Conservation (phyloP, 73 alveolate species). For the Paramecium sonneborni region DNA sequence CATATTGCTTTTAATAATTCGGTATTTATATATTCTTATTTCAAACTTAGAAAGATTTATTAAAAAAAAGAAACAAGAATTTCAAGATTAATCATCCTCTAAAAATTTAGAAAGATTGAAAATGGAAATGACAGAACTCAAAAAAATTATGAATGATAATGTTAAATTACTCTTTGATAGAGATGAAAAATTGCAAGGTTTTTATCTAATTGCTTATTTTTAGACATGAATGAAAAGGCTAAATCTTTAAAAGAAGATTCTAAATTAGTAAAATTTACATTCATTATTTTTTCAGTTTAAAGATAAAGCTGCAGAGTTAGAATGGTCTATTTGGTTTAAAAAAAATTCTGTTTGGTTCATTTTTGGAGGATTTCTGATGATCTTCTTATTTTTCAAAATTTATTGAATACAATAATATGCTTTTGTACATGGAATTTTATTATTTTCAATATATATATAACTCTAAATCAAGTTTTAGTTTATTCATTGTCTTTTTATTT, state of each 20-base stretch:
- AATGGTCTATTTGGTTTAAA: constrained; percentile 11
- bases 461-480: background rate
- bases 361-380: background rate
- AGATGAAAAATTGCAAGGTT: constrained; percentile 17
- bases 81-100: background rate
- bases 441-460: background rate
- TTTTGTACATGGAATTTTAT: background rate
- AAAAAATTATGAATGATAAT: constrained; percentile 32
- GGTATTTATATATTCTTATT: background rate
- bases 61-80: background rate
- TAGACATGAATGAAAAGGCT: constrained; percentile 15
- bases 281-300: background rate
- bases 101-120: background rate
- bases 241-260: constrained; percentile 15
- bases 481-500: background rate
- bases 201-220: background rate
- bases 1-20: constrained; percentile 13
- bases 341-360: constrained; percentile 21
- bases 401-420: background rate
- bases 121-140: background rate
- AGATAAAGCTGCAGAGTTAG: background rate
- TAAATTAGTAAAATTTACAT: background rate
- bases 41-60: background rate
- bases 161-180: background rate
- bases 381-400: constrained; percentile 9